Percentiles rank a stretch among this genome's conserved stretches.
Conservation (phyloP, 306 rosid genomes). For the Medicago truncatula region MtrunA17r5.0-ANR NC_053043.1:32276001-32276500, state of each 20-base stretch:
- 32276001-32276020: not conserved
- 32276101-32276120: constrained; percentile 37
- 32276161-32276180: constrained; percentile 24
- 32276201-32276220: constrained; percentile 30
- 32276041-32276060: not conserved
- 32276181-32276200: constrained; percentile 9
- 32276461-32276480: constrained; percentile 11
- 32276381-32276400: not conserved
- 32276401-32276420: constrained; percentile 36
- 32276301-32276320: not conserved
- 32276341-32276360: not conserved
- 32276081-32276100: constrained; percentile 39
- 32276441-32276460: constrained; percentile 46
- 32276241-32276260: constrained; percentile 29
- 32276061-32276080: not conserved
- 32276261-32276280: not conserved
- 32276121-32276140: constrained; percentile 5
- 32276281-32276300: not conserved
- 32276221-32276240: constrained; percentile 40
- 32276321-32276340: not conserved
- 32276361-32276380: not conserved
- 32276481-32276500: not conserved
- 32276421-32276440: constrained; percentile 20
- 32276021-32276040: not conserved
- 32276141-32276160: not conserved